Conservation (phyloP, 257 asterid genomes). For the Galeopsis tetrahit region DNA sequence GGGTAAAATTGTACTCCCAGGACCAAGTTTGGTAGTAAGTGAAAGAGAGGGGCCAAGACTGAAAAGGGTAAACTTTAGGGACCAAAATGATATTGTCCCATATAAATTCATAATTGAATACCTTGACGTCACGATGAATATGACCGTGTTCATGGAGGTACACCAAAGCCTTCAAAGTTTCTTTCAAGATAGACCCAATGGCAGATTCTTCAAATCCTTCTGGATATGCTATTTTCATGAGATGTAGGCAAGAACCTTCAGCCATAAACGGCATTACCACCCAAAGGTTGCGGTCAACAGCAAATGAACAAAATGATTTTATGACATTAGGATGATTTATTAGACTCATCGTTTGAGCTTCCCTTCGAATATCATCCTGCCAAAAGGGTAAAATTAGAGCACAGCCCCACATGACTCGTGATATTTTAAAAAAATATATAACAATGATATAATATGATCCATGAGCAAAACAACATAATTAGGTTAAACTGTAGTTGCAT, state of each 20-base stretch:
- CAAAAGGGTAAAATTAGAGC: constrained; percentile 22
- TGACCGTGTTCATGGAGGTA: constrained; percentile 96
- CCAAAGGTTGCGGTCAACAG: constrained; percentile 95
- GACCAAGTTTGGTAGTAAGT: no score
- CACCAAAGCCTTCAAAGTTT: constrained; percentile 94
- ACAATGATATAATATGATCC: no score
- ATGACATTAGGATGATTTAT: constrained; percentile 95
- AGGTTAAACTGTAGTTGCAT: constrained; percentile 3
- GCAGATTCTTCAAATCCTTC: constrained; percentile 98
- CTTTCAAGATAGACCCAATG: constrained; percentile 85
- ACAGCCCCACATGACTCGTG: no score
- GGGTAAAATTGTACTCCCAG: no score
- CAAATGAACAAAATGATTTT: constrained; percentile 89
- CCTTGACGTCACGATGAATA: constrained; percentile 99
- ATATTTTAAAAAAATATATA: no score
- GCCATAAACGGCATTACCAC: constrained; percentile 98
- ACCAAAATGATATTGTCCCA: no score
- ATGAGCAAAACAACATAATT: not conserved
- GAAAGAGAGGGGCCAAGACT: no score
- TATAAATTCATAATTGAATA: constrained; percentile 31
- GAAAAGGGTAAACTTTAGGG: no score
- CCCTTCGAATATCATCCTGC: constrained; percentile 98
- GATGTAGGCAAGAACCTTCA: constrained; percentile 98
- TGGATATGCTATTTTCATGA: constrained; percentile 94
- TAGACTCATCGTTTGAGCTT: constrained; percentile 96